phyloP scores from a whole-genome alignment of 129 eudicot genomes.

The Ambrosia artemisiifolia region DNA sequence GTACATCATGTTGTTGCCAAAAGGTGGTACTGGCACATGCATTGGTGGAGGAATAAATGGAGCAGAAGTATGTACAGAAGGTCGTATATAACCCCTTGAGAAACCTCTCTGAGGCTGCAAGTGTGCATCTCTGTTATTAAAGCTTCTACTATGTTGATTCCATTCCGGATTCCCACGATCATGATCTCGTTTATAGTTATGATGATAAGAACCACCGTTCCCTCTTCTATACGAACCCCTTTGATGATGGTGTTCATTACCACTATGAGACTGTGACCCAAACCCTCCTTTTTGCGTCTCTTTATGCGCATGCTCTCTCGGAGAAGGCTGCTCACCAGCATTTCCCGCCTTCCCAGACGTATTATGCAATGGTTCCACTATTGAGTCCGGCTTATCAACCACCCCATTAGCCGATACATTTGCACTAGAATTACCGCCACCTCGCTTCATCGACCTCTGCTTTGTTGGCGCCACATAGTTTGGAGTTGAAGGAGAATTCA shows the following conservation, averaged over 20 bases:
- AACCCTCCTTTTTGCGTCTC: constrained; percentile 58
- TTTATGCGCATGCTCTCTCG: constrained; percentile 44
- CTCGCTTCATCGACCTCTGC: constrained; percentile 62
- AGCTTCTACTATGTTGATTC: constrained; percentile 55
- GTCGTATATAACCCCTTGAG: constrained; percentile 50
- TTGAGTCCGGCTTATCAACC: constrained; percentile 44
- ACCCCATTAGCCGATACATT: constrained; percentile 50
- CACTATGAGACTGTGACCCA: constrained; percentile 48
- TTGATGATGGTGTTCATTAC: constrained; percentile 55
- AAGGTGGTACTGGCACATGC: constrained; percentile 53
- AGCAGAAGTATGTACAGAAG: constrained; percentile 46
- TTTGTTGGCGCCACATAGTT: constrained; percentile 49
- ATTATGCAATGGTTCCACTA: constrained; percentile 30
- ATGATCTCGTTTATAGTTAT: constrained; percentile 65
- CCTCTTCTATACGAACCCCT: constrained; percentile 60
- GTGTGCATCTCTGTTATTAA: constrained; percentile 57
- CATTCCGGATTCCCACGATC: constrained; percentile 79
- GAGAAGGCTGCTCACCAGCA: constrained; percentile 43
- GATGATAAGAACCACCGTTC: constrained; percentile 56
- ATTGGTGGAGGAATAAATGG: constrained; percentile 47
- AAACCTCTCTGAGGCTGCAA: constrained; percentile 52
- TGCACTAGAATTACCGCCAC: constrained; percentile 45
- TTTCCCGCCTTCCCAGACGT: constrained; percentile 32
- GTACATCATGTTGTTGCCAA: constrained; percentile 55
- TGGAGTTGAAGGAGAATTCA: constrained; percentile 41